Evolutionary conservation across 2,329 filamentous ascomycete species (phyloP), one percentile per base, ranked within the genome.

Genomic region (Trichoderma koningii): DNA sequence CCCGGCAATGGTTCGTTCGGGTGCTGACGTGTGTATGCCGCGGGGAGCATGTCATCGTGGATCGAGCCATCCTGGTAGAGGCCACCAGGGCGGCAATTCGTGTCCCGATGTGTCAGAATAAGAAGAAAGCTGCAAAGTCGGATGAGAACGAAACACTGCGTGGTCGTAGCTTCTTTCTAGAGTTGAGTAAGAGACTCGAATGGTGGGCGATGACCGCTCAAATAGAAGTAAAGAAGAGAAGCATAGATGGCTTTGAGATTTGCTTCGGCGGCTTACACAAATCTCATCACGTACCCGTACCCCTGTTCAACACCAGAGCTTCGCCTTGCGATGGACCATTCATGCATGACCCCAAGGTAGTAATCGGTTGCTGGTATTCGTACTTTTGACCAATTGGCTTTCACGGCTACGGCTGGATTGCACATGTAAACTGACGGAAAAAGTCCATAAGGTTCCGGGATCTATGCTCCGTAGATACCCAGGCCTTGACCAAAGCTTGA

Each of bases 211-310:
- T 23, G 26, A 21, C n/a, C 14, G 34, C 15, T 38, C n/a, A n/a
- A n/a, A n/a, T n/a, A n/a, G n/a, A n/a, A n/a, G n/a, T n/a, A n/a
- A n/a, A n/a, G n/a, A n/a, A n/a, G n/a, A n/a, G n/a, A 28, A 28
- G 41, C 41, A 19, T 21, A 28, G 23, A 17, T 15, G 5, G 38
- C n/a, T 34, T 52, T 21, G 15, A 48, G 26, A 45, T 28, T 48
- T 7, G 21, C 14, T 21, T 48, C 51, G 42, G 61, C 44, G 52
- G 30, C 52, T 42, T 56, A 42, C 28, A 44, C 28, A 63, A 51
- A 63, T 56, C 51, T 48, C 28, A 21, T 26, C 45, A 2, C 2
- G 4, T 38, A 14, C 34, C 12, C 10, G 17, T 17, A 55, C 17
- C 61, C 61, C 47, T 30, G 41, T 50, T 28, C 23, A 21, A 53